Base-by-base conservation (phyloP, 1,139 yeast genomes). In the Zygosaccharomyces pseudobailii region DNA sequence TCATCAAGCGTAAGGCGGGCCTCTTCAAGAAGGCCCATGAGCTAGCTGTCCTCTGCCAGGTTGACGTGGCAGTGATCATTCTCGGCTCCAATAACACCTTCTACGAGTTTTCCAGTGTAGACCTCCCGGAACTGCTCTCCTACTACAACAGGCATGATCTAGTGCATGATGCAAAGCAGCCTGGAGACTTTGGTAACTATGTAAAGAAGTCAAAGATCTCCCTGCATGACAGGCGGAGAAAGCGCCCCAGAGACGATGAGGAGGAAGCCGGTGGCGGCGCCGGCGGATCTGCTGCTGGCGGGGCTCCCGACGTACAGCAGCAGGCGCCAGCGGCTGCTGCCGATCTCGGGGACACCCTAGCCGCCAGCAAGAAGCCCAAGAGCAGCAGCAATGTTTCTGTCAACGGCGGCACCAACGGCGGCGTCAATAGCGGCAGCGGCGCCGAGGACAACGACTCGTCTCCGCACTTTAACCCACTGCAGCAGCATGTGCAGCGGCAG, bases 21-120 rank as follows among this genome's bases (percentile, higher is more conserved):
- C 73, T 92, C 41, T 90, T 92, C 72, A 92, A 92, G 65, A 92
- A 92, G 67, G 98, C 98, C 1, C 95, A 90, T 63, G 98, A 92
- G 68, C 75, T 92, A 51, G 84, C 97, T 1, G 90, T 90, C 20
- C 73, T 92, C 46, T 90, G 98, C 66, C 94, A 88, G 55, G 96
- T 89, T 6, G 97, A 92, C 63, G 75, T 92, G 43, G 94, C 97
- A 2, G 94, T 92, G 30, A 81, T 92, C 22, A 88, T 92, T 28
- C 75, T 89, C 40, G 96, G 96, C n/a, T 80, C 80, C 61, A 88
- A 87, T 68, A 84, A 87, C 56, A 65, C 70, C 22, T 75, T 87
- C 39, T 87, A 84, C 65, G 96, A 90, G 68, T 90, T 83, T 61
- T 79, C 90, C 5, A 82, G 95, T 5, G 83, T 82, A 22, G 82